Percentiles rank a stretch among this genome's conserved stretches.
Evolutionary conservation across 208 protist genomes (phyloP).

Genomic region (Acanthamoeba healyi): DNA sequence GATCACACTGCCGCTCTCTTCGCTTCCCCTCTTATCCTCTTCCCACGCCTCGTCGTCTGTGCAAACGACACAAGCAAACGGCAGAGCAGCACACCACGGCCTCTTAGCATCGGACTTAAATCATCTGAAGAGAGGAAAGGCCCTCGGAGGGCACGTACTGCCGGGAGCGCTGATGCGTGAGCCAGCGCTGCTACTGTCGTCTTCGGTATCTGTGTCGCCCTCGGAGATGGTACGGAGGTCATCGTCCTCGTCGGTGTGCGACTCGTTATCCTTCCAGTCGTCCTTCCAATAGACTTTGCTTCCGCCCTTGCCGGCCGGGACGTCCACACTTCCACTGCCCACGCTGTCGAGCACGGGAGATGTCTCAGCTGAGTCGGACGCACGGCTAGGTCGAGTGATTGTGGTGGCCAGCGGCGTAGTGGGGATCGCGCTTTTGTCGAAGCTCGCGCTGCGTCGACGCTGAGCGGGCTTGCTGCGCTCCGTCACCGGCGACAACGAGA

Average conservation of each 20-base stretch:
- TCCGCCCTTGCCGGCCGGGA: neutral
- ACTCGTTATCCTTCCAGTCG: neutral
- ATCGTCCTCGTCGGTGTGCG: conserved; percentile 26
- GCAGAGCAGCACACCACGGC: too few relatives aligned
- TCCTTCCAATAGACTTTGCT: neutral
- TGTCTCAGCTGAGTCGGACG: neutral
- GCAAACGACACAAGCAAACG: neutral
- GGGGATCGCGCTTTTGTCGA: neutral
- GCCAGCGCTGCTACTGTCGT: neutral
- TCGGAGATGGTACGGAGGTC: conserved; percentile 40
- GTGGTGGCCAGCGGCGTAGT: neutral
- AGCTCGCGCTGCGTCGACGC: conserved; percentile 7
- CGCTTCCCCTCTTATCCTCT: neutral
- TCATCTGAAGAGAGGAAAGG: too few relatives aligned
- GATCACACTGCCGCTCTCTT: neutral
- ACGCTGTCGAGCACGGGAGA: neutral
- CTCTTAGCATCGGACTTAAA: too few relatives aligned
- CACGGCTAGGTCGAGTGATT: neutral
- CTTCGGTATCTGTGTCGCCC: conserved; percentile 3
- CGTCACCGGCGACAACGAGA: neutral
- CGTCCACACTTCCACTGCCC: neutral
- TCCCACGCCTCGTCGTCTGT: neutral
- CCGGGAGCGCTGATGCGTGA: neutral
- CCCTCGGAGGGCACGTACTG: too few relatives aligned
- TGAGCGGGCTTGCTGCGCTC: neutral